Conservation (phyloP, 495 filamentous ascomycete genomes). For the Hyaloscypha bicolor region DNA sequence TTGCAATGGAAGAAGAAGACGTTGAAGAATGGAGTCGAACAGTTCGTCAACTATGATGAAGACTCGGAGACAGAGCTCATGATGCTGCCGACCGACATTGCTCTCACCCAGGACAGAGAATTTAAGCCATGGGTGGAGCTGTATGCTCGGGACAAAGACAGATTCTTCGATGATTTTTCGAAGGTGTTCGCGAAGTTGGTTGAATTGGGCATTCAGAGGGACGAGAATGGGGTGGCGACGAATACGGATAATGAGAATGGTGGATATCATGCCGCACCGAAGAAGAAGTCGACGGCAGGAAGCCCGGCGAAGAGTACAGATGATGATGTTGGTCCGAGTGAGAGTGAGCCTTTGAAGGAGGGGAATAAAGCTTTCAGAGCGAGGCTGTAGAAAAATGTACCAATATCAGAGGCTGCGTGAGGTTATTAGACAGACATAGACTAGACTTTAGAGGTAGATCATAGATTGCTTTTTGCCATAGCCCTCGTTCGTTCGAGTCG, state of each 20-base stretch:
- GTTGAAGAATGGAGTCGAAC: constrained; percentile 52
- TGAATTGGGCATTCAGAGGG: constrained; percentile 60
- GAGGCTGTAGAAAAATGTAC: constrained; percentile 28
- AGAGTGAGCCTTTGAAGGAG: constrained; percentile 33
- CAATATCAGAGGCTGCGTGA: constrained; percentile 1
- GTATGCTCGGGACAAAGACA: constrained; percentile 62
- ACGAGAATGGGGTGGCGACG: constrained; percentile 48
- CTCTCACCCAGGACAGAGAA: constrained; percentile 39
- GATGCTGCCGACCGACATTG: constrained; percentile 53
- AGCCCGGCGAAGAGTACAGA: constrained; percentile 38
- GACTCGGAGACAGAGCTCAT: constrained; percentile 56
- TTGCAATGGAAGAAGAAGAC: constrained; percentile 58
- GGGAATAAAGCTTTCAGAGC: constrained; percentile 35
- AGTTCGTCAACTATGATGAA: constrained; percentile 63
- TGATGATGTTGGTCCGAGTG: constrained; percentile 29
- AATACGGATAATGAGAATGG: constrained; percentile 56
- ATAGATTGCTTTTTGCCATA: neutral
- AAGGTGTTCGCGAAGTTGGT: constrained; percentile 64
- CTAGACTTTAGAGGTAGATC: constrained; percentile 18
- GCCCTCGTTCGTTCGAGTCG: neutral
- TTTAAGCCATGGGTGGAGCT: constrained; percentile 55
- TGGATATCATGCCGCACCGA: constrained; percentile 59
- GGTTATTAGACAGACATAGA: constrained; percentile 5
- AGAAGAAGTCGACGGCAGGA: constrained; percentile 54
- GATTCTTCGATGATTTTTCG: constrained; percentile 63